phyloP scores from a whole-genome alignment of 495 filamentous ascomycete genomes.

The Tuber indicum region DNA sequence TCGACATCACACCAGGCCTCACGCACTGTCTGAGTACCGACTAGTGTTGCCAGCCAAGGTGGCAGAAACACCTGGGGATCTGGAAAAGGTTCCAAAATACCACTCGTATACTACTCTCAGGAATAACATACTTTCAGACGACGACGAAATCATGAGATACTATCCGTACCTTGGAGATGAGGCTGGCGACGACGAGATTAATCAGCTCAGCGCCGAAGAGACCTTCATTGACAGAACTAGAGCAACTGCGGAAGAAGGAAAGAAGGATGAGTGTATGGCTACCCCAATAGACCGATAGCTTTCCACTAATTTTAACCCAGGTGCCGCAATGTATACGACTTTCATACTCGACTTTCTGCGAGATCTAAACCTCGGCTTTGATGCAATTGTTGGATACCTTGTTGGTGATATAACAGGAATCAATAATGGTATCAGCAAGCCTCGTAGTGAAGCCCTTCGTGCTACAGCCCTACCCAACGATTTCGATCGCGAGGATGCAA shows the following conservation, averaged over 20 bases:
- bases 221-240: constrained; percentile 40
- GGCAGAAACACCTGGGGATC: constrained; percentile 11
- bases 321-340: constrained; percentile 28
- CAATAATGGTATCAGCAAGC: neutral
- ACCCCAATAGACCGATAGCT: neutral
- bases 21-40: constrained; percentile 19
- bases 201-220: constrained; percentile 36
- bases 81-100: constrained; percentile 38
- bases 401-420: constrained; percentile 20
- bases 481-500: constrained; percentile 33
- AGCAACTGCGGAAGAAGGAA: constrained; percentile 24
- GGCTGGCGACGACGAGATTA: constrained; percentile 36
- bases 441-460: constrained; percentile 18
- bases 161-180: constrained; percentile 44
- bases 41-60: constrained; percentile 18
- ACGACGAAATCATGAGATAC: constrained; percentile 43
- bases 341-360: constrained; percentile 34
- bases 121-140: constrained; percentile 42
- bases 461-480: constrained; percentile 29
- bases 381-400: constrained; percentile 32
- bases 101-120: constrained; percentile 41
- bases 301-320: constrained; percentile 16
- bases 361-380: constrained; percentile 25
- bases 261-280: constrained; percentile 34
- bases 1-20: constrained; percentile 14